Base-by-base conservation (phyloP, 1,139 yeast species). In the Suhomyces yuchorum region DNA sequence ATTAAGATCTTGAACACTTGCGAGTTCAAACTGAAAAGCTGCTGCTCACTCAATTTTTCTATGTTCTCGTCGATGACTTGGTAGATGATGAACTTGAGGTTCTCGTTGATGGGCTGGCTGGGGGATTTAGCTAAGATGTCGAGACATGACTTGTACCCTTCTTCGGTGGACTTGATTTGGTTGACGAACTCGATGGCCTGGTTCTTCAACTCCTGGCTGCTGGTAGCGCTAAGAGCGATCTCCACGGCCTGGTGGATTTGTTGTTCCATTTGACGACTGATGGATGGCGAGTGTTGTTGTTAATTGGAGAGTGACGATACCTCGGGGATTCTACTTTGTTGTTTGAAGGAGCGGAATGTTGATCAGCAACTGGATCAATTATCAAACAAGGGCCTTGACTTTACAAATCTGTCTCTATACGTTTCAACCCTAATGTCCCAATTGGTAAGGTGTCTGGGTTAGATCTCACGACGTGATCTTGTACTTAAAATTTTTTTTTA, bases 161-260 rank as follows among this genome's bases (percentile, higher is more conserved):
- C 85, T 19, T 78, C 77, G 9, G 96, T 84, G 26, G 81, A 69
- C 60, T 90, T 90, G 59, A 91, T 77, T 55, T 85, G 86, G 55
- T 83, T 82, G 60, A 93, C 81, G 64, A 84, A 92, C 40, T 84
- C 85, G 54, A 88, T 77, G 26, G 99, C 99, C 74, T 92, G 97
- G 56, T 80, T 82, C 61, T 87, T 87, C 50, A 92, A 72, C 40
- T 67, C 70, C 22, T 78, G 72, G 65, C 89, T 95, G 19, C 87
- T 80, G n/a, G 85, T 75, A 42, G 89, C 88, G 62, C 85, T 84
- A 54, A 90, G 81, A 34, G 97, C 98, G 55, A 92, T 85, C 57
- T 84, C 86, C 47, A 93, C 96, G 42, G 97, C 99, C 73, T 91
- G 96, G 67, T 82, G 92, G 63, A 93, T 87, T 74, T 91, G 96